Conservation (phyloP, 129 eudicot genomes). For the Cynara cardunculus region DNA sequence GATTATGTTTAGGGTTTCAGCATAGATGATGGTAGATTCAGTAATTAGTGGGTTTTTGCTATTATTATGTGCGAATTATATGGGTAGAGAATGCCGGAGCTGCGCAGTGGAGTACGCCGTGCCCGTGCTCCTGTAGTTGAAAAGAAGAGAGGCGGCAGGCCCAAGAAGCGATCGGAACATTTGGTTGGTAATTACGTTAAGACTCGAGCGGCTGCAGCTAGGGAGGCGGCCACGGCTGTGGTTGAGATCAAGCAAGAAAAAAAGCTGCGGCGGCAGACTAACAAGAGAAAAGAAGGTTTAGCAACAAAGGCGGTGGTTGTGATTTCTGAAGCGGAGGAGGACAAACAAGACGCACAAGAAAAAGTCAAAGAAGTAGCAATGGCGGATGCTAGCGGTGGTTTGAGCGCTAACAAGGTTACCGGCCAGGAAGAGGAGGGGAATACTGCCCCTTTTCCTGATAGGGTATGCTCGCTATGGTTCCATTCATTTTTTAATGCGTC, state of each 20-base stretch:
- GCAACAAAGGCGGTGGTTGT: constrained; percentile 14
- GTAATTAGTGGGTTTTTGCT: constrained; percentile 6
- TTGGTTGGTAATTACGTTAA: constrained; percentile 47
- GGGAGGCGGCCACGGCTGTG: constrained; percentile 16
- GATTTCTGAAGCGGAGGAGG: constrained; percentile 7
- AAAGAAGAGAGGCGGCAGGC: neutral
- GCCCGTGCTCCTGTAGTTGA: constrained; percentile 40
- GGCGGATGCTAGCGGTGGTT: constrained; percentile 74
- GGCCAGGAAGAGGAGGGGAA: constrained; percentile 61
- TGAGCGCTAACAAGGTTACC: constrained; percentile 59
- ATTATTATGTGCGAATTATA: constrained; percentile 24
- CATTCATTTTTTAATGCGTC: neutral
- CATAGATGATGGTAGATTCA: constrained; percentile 34
- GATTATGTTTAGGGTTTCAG: constrained; percentile 32
- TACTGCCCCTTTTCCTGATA: constrained; percentile 68
- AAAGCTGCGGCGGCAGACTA: constrained; percentile 2
- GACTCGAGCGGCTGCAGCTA: constrained; percentile 57
- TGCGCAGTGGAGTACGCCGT: constrained; percentile 47
- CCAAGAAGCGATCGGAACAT: constrained; percentile 30
- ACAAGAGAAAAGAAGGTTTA: constrained; percentile 8
- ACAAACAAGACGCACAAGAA: neutral
- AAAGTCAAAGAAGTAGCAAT: constrained; percentile 20
- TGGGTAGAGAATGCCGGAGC: constrained; percentile 63
- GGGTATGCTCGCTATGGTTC: constrained; percentile 27
- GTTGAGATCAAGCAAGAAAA: constrained; percentile 9